These are phyloP conservation scores for Eremomyces bilateralis DNA, from an alignment of 495 filamentous ascomycete species.

Conservation along the genomic window DNA sequence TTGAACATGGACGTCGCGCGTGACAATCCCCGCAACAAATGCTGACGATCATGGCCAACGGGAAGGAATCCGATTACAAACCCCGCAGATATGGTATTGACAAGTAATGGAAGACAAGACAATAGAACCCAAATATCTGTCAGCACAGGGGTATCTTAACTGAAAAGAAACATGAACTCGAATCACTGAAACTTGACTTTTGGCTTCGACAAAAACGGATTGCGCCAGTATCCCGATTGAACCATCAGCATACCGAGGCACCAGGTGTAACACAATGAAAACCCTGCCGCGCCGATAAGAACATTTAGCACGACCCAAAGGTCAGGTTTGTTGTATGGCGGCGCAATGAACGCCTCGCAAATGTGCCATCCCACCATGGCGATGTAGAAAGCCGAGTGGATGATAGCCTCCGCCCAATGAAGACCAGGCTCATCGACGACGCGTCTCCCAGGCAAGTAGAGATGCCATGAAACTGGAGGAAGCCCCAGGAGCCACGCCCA, in stretches of 20 bases:
- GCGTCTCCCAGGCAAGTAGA: conserved; percentile 24
- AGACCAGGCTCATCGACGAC: conserved; percentile 19
- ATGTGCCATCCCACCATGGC: conserved; percentile 64
- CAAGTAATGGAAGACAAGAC: too few species aligned
- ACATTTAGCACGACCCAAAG: conserved; percentile 86
- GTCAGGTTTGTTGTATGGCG: conserved; percentile 63
- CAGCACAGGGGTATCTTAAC: too few species aligned
- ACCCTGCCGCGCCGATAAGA: conserved; percentile 62
- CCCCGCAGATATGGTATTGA: too few species aligned
- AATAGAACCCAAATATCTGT: too few species aligned
- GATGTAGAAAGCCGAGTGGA: conserved; percentile 57
- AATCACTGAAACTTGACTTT: too few species aligned
- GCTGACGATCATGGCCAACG: too few species aligned
- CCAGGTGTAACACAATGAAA: conserved; percentile 77
- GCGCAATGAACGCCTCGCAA: conserved; percentile 38
- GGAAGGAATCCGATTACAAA: too few species aligned
- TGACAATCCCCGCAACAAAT: too few species aligned
- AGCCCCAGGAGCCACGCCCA: conserved; percentile 84
- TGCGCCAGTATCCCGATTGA: conserved; percentile 34
- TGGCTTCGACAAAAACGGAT: too few species aligned
- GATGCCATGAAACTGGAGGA: conserved; percentile 49
- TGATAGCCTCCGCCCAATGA: conserved; percentile 34
- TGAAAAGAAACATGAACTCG: too few species aligned
- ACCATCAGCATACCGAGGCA: conserved; percentile 49
- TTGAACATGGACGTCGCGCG: too few species aligned